Base-by-base conservation (phyloP, 1,284 basidiomycete genomes). In the Kalmanozyma brasiliensis region DNA sequence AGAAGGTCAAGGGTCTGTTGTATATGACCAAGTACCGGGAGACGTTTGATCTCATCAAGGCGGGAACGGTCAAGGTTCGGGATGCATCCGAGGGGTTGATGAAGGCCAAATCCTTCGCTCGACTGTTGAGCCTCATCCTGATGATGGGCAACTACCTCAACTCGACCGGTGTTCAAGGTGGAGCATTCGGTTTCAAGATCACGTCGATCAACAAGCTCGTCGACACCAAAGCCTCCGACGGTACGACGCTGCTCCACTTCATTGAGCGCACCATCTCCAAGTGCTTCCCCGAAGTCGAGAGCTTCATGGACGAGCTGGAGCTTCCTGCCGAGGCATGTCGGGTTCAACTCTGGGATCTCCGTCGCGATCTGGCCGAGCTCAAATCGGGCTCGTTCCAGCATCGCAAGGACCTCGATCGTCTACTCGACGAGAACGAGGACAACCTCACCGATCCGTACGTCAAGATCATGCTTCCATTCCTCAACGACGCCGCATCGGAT, bases 131-230 rank as follows among this genome's bases (percentile, higher is more conserved):
- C 26, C 34, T 82, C 17, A 95, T 98, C 69, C 87, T 98, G 11
- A 87, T 96, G 74, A 89, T 98, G 79, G 95, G 95, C 63, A 98
- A 98, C 83, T 98, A 93, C 82, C 93, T 98, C 89, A 98, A 98
- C 81, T 93, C 94, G 22, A 92, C 93, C 37, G 94, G 94, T 65
- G 88, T 94, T 77, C 97, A 97, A 82, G 95, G 95, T 63, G 95
- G 94, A 24, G 96, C 96, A 0, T 96, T 93, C 78, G 95, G 95
- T 53, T 98, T 98, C 88, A 90, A 92, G 79, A 90, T 98, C 61
- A 93, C 92, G 83, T 96, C 93, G 83, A 96, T 98, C 84, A 98
- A 98, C 85, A 94, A 94, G 86, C 86, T 98, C 47, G 95, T 98
- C 37, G 96, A 98, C 79, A 98, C 95, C 3, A 98, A 98, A 84